Base-by-base conservation (phyloP, 495 filamentous ascomycete genomes). In the Entonaema liquescens region DNA sequence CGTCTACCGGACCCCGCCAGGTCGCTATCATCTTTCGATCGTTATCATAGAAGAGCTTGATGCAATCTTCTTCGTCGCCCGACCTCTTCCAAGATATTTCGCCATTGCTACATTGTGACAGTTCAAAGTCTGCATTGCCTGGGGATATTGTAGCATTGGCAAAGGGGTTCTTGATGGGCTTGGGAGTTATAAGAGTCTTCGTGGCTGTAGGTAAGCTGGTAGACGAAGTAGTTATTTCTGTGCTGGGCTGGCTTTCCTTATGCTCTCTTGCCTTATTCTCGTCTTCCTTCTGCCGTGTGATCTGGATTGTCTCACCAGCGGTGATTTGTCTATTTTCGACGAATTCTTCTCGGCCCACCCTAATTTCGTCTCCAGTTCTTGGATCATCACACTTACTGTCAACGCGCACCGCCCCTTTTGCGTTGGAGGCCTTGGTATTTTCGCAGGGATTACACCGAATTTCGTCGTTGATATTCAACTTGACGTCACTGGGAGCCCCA, bases 21-120 rank as follows among this genome's bases (percentile, higher is more conserved):
- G 66, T 70, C 9, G 47, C 59, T 1, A 72, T 19, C 23, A 25
- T 64, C 15, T 35, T 74, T 38, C 50, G 47, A 17, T 65, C 68
- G 15, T 42, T 61, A 21, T 59, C 59, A 19, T 61, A 33, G 26
- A 68, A 70, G n/a, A 77, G 68, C 21, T 60, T 23, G 1, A 66
- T 1, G 25, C 68, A 72, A 25, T n/a, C 13, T 26, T 61, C 63
- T 36, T 61, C n/a, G 12, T 66, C 65, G 23, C 36, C 40, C 5
- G 25, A 11, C 6, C 59, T 65, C 26, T 33, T 19, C 75, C 75
- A 77, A 2, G 70, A 72, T 53, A 61, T 49, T 5, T 3, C 3
- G 2, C 60, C 71, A 17, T 69, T 59, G 15, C n/a, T 54, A n/a
- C 72, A 76, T 0, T 59, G 42, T 0, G 70, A 70, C 2, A 77